phyloP scores from a whole-genome alignment of 2,329 filamentous ascomycete species.

The Aspergillus clavatus region DNA sequence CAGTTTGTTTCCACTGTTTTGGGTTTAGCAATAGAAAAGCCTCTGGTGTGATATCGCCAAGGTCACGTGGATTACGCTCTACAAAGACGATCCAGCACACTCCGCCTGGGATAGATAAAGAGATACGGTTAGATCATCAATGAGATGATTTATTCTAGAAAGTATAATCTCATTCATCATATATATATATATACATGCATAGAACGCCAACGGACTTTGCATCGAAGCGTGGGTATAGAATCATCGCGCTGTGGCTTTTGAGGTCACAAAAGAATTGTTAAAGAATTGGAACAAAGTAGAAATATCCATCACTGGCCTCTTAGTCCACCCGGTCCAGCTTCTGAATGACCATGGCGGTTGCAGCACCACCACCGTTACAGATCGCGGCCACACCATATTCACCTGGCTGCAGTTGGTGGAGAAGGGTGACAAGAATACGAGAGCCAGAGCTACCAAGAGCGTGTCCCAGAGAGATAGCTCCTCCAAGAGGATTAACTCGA shows the following conservation, averaged over 20 bases:
- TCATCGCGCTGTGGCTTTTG: neutral
- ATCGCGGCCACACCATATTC: conserved; percentile 96
- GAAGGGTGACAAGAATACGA: conserved; percentile 79
- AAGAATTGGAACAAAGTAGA: neutral
- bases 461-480: conserved; percentile 87
- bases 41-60: rapidly evolving
- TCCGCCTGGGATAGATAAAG: neutral
- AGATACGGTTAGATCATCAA: no score
- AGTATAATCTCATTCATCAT: neutral
- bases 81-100: neutral
- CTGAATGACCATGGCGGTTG: conserved; percentile 88
- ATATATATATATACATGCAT: neutral
- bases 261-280: neutral
- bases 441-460: conserved; percentile 91
- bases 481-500: conserved; percentile 80
- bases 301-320: conserved; percentile 1
- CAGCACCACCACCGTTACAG: conserved; percentile 92
- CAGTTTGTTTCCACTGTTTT: neutral
- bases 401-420: conserved; percentile 86
- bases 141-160: neutral
- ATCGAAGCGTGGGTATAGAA: conserved; percentile 3
- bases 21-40: neutral
- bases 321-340: conserved; percentile 56
- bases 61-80: neutral
- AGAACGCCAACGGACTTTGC: neutral